Conservation (phyloP, 2,329 filamentous ascomycete genomes). For the Colletotrichum liriopes region DNA sequence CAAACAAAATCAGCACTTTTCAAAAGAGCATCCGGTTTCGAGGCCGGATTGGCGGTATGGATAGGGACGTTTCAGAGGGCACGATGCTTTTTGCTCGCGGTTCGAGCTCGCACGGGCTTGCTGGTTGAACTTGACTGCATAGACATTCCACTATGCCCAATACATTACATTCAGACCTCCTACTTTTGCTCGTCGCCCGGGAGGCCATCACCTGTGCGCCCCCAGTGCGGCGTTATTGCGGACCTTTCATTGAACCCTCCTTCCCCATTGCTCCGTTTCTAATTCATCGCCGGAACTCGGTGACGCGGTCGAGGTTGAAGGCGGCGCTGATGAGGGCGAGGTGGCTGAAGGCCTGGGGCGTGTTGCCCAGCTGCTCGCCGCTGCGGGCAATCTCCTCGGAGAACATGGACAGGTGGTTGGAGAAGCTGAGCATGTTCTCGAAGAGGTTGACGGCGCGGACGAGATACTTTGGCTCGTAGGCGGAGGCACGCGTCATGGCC, state of each 20-base stretch:
- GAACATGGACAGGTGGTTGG: constrained; percentile 84
- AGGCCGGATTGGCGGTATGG: neutral
- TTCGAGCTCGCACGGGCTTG: neutral
- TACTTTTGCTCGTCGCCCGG: no score
- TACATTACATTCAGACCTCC: neutral
- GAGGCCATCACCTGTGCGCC: neutral
- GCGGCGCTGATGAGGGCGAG: constrained; percentile 83
- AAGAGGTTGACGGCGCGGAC: constrained; percentile 77
- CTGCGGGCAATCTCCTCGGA: constrained; percentile 83
- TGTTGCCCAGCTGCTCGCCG: constrained; percentile 85
- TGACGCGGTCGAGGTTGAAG: constrained; percentile 78
- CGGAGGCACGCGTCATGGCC: constrained; percentile 78
- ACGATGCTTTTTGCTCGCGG: neutral
- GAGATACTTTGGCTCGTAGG: constrained; percentile 77
- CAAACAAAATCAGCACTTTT: neutral
- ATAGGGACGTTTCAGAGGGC: neutral
- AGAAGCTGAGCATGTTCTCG: constrained; percentile 83
- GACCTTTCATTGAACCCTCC: neutral
- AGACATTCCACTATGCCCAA: constrained; percentile 1
- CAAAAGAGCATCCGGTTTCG: constrained; percentile 16
- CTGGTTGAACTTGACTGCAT: neutral
- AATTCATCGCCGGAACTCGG: constrained; percentile 47
- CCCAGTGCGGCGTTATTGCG: no score
- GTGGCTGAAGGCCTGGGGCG: constrained; percentile 85
- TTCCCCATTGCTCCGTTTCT: no score